Percentiles rank a stretch among this genome's conserved stretches.
Conservation (phyloP, 257 asterid species). For the Plantago major region DNA sequence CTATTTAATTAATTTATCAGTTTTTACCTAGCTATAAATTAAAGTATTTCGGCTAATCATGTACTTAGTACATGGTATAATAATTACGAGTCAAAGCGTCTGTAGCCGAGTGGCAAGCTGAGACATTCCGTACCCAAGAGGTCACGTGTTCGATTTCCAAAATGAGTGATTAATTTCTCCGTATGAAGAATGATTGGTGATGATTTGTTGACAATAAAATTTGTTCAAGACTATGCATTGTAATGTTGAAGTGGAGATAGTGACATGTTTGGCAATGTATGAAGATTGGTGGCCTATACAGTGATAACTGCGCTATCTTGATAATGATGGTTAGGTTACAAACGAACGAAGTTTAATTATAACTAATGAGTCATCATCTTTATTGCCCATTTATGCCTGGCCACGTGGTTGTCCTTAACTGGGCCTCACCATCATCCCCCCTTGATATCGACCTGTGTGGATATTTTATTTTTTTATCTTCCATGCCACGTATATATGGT, state of each 20-base stretch:
- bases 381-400: neutral
- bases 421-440: neutral
- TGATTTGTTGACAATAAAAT: too few relatives aligned
- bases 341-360: neutral
- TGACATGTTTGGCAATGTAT: conserved; percentile 2
- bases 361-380: neutral
- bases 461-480: neutral
- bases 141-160: too few relatives aligned
- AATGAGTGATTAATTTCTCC: too few relatives aligned
- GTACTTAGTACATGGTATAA: too few relatives aligned
- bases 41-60: too few relatives aligned
- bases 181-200: too few relatives aligned
- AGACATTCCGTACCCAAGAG: too few relatives aligned
- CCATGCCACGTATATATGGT: neutral
- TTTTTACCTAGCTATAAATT: too few relatives aligned
- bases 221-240: too few relatives aligned
- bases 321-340: neutral
- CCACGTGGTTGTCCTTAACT: conserved; percentile 6
- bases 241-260: neutral
- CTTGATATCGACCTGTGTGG: neutral
- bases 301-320: neutral
- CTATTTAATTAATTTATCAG: too few relatives aligned
- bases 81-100: too few relatives aligned
- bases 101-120: too few relatives aligned
- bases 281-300: conserved; percentile 8